phyloP scores from a whole-genome alignment of 2,329 filamentous ascomycete genomes.

The Penicillium paneum region DNA sequence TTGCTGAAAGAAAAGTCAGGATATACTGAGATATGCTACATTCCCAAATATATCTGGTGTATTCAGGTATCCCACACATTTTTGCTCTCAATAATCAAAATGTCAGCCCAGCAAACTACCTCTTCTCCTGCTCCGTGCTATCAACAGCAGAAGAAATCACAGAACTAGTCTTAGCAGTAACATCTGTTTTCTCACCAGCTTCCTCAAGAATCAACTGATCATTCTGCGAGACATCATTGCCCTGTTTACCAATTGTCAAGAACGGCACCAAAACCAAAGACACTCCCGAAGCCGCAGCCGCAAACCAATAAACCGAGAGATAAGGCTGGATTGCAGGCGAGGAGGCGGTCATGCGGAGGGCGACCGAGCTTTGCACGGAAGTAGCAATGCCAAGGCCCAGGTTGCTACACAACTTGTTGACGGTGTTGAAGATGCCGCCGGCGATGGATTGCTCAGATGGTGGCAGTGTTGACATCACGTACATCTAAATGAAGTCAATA shows the following conservation, averaged over 20 bases:
- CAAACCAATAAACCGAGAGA: slow-evolving; percentile 31
- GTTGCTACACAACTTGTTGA: slow-evolving; percentile 59
- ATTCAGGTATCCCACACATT: neutral
- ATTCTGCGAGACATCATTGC: slow-evolving; percentile 6
- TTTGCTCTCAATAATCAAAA: neutral
- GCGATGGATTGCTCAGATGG: slow-evolving; percentile 62
- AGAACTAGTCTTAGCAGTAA: neutral
- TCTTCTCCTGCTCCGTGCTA: neutral
- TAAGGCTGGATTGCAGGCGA: slow-evolving; percentile 27
- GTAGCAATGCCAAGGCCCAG: slow-evolving; percentile 62
- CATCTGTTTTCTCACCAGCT: neutral
- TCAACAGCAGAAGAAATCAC: neutral
- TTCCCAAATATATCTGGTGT: neutral
- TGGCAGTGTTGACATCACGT: slow-evolving; percentile 64
- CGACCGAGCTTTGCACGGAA: slow-evolving; percentile 24
- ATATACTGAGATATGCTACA: neutral
- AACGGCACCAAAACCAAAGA: slow-evolving; percentile 31
- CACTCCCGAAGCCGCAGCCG: slow-evolving; percentile 25
- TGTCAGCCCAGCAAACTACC: neutral
- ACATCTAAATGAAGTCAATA: slow-evolving; percentile 51
- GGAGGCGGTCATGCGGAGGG: slow-evolving; percentile 14
- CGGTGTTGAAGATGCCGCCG: slow-evolving; percentile 66
- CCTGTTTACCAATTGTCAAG: slow-evolving; percentile 30
- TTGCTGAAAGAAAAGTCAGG: neutral
- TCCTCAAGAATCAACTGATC: neutral